phyloP scores from a whole-genome alignment of 2,329 filamentous ascomycete species.

The Ophiosphaerella herpotricha region DNA sequence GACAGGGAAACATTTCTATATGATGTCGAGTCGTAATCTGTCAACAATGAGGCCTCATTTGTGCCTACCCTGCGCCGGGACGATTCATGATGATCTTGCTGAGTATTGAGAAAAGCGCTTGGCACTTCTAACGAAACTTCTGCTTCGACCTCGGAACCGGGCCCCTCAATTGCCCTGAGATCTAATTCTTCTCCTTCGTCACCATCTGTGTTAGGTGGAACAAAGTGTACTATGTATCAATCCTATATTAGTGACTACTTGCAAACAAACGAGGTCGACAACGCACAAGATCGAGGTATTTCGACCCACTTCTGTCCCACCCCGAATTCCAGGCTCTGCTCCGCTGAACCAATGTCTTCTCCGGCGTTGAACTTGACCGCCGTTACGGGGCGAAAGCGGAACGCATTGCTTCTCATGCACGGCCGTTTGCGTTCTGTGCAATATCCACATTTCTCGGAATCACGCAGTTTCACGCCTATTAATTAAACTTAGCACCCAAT shows the following conservation, averaged over 20 bases:
- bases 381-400: conserved; percentile 37
- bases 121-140: neutral
- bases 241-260: neutral
- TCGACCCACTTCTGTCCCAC: conserved; percentile 33
- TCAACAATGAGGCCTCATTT: conserved; percentile 6
- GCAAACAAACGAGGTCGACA: neutral
- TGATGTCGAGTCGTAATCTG: conserved; percentile 12
- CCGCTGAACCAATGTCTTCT: conserved; percentile 35
- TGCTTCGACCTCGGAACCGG: conserved; percentile 8
- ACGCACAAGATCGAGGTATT: conserved; percentile 31
- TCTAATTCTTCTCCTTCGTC: conserved; percentile 20
- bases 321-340: conserved; percentile 33
- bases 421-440: conserved; percentile 33
- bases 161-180: conserved; percentile 9
- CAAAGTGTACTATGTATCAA: conserved; percentile 28
- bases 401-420: conserved; percentile 36
- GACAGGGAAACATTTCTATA: conserved; percentile 8
- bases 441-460: conserved; percentile 36
- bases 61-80: neutral
- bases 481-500: conserved; percentile 10
- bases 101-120: no score
- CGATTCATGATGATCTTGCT: no score
- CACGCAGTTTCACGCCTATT: conserved; percentile 33
- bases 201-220: conserved; percentile 33
- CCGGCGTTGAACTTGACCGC: conserved; percentile 40